Evolutionary conservation across 148 eudicot species (phyloP).

Genomic region (Limonium bicolor): DNA sequence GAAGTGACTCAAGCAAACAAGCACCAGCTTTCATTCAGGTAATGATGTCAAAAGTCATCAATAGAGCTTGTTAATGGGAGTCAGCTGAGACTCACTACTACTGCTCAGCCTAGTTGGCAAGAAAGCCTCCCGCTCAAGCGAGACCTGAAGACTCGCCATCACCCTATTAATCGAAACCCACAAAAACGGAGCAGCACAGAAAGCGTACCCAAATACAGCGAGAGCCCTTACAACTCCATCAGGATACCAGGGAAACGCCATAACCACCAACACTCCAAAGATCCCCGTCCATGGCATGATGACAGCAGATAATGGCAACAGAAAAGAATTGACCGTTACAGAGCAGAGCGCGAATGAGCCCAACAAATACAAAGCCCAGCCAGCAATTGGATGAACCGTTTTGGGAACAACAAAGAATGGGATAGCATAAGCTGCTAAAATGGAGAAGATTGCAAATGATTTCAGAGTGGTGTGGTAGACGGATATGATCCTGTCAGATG

Average conservation of each 20-base stretch:
- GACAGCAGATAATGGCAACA: slow-evolving; percentile 58
- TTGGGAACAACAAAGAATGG: slow-evolving; percentile 69
- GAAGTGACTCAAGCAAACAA: too few species aligned
- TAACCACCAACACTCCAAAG: slow-evolving; percentile 42
- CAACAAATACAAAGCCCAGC: slow-evolving; percentile 73
- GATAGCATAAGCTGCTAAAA: slow-evolving; percentile 49
- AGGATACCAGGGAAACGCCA: slow-evolving; percentile 70
- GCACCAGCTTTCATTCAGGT: too few species aligned
- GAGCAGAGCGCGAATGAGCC: slow-evolving; percentile 54
- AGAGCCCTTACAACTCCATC: slow-evolving; percentile 71
- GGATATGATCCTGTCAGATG: slow-evolving; percentile 43
- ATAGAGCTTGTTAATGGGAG: slow-evolving; percentile 59
- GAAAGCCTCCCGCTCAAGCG: slow-evolving; percentile 67
- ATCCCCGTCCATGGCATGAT: slow-evolving; percentile 50
- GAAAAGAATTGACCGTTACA: slow-evolving; percentile 43
- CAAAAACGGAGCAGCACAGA: slow-evolving; percentile 55
- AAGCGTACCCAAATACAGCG: slow-evolving; percentile 50
- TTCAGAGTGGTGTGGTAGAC: slow-evolving; percentile 45
- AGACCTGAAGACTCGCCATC: slow-evolving; percentile 38
- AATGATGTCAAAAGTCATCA: too few species aligned
- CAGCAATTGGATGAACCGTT: slow-evolving; percentile 70
- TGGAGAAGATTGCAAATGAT: slow-evolving; percentile 42
- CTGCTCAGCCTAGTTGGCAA: slow-evolving; percentile 52
- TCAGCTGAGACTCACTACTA: slow-evolving; percentile 45
- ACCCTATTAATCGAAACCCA: slow-evolving; percentile 36